Evolutionary conservation across 164 flowering plant species (phyloP), one percentile per base, ranked within the genome.

Genomic region (Kalanchoe fedtschenkoi): DNA sequence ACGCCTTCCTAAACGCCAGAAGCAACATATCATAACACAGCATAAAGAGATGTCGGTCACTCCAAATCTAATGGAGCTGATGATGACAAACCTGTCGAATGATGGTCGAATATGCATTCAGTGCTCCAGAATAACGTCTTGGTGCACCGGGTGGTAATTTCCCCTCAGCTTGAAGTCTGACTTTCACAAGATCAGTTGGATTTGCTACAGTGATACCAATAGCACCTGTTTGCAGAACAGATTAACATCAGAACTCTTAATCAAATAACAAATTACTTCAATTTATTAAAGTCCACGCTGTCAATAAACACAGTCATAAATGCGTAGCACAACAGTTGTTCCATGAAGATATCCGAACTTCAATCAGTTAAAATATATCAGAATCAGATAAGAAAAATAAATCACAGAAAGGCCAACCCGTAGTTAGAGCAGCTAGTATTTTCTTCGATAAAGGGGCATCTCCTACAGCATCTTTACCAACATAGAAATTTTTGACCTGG

Each of bases 131-230:
- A 69, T 95, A 95, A 66, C 91, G 92, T 74, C 91, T 87, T 11
- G 97, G 93, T 35, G 74, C 89, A 19, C 97, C 99, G 58, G 88
- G 72, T 32, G 95, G 83, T 64, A 88, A 72, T 70, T 85, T 95
- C 61, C 97, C 99, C 74, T 91, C 99, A 58, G 96, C 81, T 74
- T 95, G 99, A 70, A 95, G 97, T 68, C 99, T 73, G 46, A 95
- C 99, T 80, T 95, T 95, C 16, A 95, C 99, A 63, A 95, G 96
- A 83, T 95, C 99, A 62, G 99, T 95, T 58, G 99, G 99, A 79
- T 91, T 95, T 65, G 99, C 97, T 35, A 95, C 78, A 16, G 78
- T 46, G 33, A 95, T 95, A 14, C 73, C 99, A 39, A 95, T 51
- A 65, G 91, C 97, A 75, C 99, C 99, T 95, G 78, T 70, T 66